These are phyloP conservation scores for Xerocomellus amylosporus DNA, from an alignment of 768 basidiomycete genomes.

Conservation along the genomic window DNA sequence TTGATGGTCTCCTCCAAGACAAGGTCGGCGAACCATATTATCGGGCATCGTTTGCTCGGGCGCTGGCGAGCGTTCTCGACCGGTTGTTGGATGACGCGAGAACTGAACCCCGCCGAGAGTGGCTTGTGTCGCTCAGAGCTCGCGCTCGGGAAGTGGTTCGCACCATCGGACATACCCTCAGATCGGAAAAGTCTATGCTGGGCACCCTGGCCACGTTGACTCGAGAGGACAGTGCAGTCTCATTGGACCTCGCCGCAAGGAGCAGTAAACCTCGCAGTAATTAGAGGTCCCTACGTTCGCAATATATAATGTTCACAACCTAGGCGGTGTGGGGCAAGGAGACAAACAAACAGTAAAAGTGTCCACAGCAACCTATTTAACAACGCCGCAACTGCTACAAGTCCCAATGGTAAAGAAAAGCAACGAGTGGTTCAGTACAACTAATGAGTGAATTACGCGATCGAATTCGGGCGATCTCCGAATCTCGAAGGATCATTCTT, in stretches of 20 bases:
- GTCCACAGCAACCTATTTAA: conserved; percentile 2
- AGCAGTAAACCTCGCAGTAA: conserved; percentile 26
- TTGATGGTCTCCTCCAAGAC: conserved; percentile 34
- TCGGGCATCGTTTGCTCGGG: conserved; percentile 47
- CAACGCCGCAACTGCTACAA: conserved; percentile 3
- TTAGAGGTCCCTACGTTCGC: not conserved
- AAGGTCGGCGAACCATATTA: conserved; percentile 34
- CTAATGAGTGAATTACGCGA: conserved; percentile 31
- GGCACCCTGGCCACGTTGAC: conserved; percentile 24
- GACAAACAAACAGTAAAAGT: not conserved
- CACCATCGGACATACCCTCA: conserved; percentile 11
- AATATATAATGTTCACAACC: conserved; percentile 1
- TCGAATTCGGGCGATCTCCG: conserved; percentile 42
- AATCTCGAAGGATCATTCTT: conserved; percentile 31
- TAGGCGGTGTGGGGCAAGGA: conserved; percentile 1
- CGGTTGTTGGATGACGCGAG: conserved; percentile 29
- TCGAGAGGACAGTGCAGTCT: conserved; percentile 29
- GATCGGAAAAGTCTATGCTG: conserved; percentile 22
- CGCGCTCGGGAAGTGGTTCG: conserved; percentile 19
- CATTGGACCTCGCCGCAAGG: conserved; percentile 30
- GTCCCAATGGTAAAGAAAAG: conserved; percentile 2
- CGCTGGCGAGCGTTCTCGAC: conserved; percentile 42
- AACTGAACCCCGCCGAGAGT: conserved; percentile 12
- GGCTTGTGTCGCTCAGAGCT: conserved; percentile 18
- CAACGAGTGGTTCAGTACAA: not conserved